These are phyloP conservation scores for Paramyrothecium roridum DNA, from an alignment of 2,329 filamentous ascomycete species.

Conservation along the genomic window DNA sequence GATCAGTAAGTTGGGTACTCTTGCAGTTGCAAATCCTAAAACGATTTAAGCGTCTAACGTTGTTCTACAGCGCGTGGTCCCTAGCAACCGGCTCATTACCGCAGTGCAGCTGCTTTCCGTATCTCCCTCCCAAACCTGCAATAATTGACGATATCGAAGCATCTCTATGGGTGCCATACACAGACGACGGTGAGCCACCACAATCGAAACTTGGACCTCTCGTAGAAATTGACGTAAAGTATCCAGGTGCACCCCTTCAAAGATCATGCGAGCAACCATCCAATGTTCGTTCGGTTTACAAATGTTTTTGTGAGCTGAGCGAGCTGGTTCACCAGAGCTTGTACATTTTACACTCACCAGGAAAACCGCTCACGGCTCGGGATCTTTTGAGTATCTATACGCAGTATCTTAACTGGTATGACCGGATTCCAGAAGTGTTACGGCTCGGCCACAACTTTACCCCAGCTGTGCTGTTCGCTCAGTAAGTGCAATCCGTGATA, in stretches of 20 bases:
- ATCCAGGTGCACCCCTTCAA: constrained; percentile 48
- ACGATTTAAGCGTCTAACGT: no score
- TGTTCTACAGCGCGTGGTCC: constrained; percentile 53
- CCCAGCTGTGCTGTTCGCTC: constrained; percentile 69
- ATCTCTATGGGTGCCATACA: constrained; percentile 58
- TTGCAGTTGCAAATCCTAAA: no score
- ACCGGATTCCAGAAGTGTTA: constrained; percentile 61
- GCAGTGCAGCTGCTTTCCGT: constrained; percentile 54
- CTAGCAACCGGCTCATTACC: constrained; percentile 61
- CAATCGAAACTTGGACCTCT: background rate
- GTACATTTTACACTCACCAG: constrained; percentile 70
- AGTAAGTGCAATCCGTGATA: constrained; percentile 48
- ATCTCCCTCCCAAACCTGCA: constrained; percentile 55
- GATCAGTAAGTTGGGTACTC: constrained; percentile 51
- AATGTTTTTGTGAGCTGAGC: constrained; percentile 68
- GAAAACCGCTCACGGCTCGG: constrained; percentile 59
- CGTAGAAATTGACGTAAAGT: background rate
- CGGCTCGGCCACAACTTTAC: constrained; percentile 66
- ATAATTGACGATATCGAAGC: constrained; percentile 60
- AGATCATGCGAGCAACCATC: constrained; percentile 59
- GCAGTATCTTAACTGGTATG: constrained; percentile 70
- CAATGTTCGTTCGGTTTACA: constrained; percentile 66
- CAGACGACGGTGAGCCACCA: constrained; percentile 48
- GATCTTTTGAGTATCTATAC: constrained; percentile 63
- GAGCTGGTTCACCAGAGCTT: constrained; percentile 71